A percentile compares a stretch with the other conserved stretches of the same genome.
phyloP scores from a whole-genome alignment of 1,139 yeast genomes.

The Geotrichum europaeum region DNA sequence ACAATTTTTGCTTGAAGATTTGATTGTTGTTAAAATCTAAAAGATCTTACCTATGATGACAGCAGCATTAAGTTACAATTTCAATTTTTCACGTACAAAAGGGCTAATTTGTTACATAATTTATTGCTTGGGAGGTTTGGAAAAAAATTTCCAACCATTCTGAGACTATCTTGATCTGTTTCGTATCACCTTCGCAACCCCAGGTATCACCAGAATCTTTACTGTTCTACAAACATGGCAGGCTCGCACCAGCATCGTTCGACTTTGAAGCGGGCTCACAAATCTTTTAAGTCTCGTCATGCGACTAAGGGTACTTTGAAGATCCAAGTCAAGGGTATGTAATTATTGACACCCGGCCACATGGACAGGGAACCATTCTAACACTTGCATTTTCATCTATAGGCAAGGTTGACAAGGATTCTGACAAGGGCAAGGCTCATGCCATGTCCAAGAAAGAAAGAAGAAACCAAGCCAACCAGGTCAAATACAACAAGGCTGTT shows the following conservation, averaged over 20 bases:
- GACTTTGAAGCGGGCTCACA: slow-evolving; percentile 75
- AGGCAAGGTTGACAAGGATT: slow-evolving; percentile 66
- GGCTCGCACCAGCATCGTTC: slow-evolving; percentile 64
- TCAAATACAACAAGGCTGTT: slow-evolving; percentile 63
- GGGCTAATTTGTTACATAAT: not conserved
- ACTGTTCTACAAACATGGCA: slow-evolving; percentile 8
- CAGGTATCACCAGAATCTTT: not conserved
- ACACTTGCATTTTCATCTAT: slow-evolving; percentile 4
- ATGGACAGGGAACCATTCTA: not conserved
- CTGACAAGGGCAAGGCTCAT: slow-evolving; percentile 38
- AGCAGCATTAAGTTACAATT: no score
- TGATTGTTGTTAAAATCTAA: not conserved
- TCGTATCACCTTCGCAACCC: not conserved
- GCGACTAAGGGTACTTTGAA: slow-evolving; percentile 85
- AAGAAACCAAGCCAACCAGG: slow-evolving; percentile 71
- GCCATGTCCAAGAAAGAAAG: slow-evolving; percentile 61
- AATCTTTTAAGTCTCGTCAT: slow-evolving; percentile 86
- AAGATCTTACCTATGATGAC: not conserved
- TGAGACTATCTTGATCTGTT: not conserved
- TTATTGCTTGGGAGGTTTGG: not conserved
- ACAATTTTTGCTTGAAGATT: no score
- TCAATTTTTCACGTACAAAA: not conserved
- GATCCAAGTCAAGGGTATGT: slow-evolving; percentile 62
- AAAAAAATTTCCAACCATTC: not conserved
- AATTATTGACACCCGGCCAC: not conserved